Evolutionary conservation across 495 filamentous ascomycete species (phyloP).

Genomic region (Parachaetomium inaequale): DNA sequence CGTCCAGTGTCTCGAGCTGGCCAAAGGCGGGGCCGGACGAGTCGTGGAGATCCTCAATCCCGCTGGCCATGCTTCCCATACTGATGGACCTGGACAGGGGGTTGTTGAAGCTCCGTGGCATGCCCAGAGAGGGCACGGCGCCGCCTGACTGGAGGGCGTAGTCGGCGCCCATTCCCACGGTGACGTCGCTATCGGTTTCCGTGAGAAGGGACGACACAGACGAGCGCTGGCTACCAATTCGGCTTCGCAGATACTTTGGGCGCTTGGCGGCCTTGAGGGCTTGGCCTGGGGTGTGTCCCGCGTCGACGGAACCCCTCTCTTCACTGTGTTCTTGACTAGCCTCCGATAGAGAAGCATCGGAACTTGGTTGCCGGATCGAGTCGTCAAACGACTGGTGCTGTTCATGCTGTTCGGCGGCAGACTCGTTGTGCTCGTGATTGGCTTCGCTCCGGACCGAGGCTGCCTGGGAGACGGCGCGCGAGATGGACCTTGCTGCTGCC

Average conservation of each 20-base stretch:
- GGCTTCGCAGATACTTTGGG: conserved; percentile 69
- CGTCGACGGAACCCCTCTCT: conserved; percentile 27
- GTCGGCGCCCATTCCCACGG: conserved; percentile 65
- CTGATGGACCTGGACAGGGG: conserved; percentile 75
- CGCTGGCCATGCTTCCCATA: conserved; percentile 92
- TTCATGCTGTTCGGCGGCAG: conserved; percentile 6
- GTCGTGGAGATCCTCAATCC: conserved; percentile 73
- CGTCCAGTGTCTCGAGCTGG: conserved; percentile 53
- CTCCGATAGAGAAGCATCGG: conserved; percentile 6
- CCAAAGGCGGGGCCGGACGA: conserved; percentile 34
- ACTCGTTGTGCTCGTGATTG: conserved; percentile 10
- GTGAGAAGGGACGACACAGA: conserved; percentile 72
- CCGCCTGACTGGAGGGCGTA: conserved; percentile 84
- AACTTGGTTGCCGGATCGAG: conserved; percentile 25
- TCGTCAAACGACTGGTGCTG: conserved; percentile 16
- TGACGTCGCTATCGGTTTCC: conserved; percentile 63
- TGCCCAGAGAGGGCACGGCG: conserved; percentile 58
- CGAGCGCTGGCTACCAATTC: conserved; percentile 72
- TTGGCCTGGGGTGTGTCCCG: conserved; percentile 35
- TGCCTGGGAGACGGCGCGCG: conserved; percentile 48
- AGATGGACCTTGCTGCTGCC: conserved; percentile 55
- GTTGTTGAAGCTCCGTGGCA: conserved; percentile 50
- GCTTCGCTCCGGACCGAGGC: conserved; percentile 24
- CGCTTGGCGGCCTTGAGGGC: conserved; percentile 38
- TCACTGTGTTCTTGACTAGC: conserved; percentile 37